These are phyloP conservation scores for Ophiocordyceps unilateralis DNA, from an alignment of 2,329 filamentous ascomycete species.

Conservation along the genomic window DNA sequence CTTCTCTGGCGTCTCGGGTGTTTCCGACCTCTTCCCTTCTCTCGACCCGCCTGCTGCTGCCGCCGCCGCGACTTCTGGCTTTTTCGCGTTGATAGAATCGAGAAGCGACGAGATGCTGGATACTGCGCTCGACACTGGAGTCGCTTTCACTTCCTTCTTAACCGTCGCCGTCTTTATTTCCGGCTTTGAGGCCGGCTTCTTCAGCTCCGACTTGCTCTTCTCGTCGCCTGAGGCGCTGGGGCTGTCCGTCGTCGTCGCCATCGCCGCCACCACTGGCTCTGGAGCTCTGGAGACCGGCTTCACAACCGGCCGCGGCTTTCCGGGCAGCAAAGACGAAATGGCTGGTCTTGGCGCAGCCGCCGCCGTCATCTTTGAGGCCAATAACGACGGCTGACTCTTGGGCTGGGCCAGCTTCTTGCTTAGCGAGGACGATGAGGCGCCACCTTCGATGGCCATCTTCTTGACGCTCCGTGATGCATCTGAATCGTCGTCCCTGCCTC, in stretches of 20 bases:
- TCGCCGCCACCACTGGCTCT: conserved; percentile 9
- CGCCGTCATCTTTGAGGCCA: conserved; percentile 10
- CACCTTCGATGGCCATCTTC: conserved; percentile 24
- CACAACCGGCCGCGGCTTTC: conserved; percentile 25
- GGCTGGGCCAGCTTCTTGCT: conserved; percentile 22
- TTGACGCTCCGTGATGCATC: conserved; percentile 20
- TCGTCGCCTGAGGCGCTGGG: conserved; percentile 12
- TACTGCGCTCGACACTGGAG: conserved; percentile 15
- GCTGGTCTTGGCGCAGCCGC: conserved; percentile 10
- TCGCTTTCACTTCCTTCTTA: conserved; percentile 13
- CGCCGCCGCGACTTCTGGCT: conserved; percentile 17
- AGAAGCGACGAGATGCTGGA: conserved; percentile 38
- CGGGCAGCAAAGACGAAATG: conserved; percentile 25
- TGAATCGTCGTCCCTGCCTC: conserved; percentile 21
- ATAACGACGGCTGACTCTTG: conserved; percentile 14
- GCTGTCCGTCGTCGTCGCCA: conserved; percentile 6
- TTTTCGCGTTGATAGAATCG: conserved; percentile 29
- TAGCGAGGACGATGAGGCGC: conserved; percentile 12
- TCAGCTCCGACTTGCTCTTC: conserved; percentile 14
- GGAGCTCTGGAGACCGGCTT: conserved; percentile 23
- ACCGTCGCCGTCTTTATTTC: conserved; percentile 6
- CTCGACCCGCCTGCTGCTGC: conserved; percentile 29
- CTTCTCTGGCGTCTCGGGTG: conserved; percentile 50
- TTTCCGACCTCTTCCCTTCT: conserved; percentile 28
- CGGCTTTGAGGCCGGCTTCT: conserved; percentile 7